Evolutionary conservation across 2,329 filamentous ascomycete genomes (phyloP).

Genomic region (Biscogniauxia marginata): DNA sequence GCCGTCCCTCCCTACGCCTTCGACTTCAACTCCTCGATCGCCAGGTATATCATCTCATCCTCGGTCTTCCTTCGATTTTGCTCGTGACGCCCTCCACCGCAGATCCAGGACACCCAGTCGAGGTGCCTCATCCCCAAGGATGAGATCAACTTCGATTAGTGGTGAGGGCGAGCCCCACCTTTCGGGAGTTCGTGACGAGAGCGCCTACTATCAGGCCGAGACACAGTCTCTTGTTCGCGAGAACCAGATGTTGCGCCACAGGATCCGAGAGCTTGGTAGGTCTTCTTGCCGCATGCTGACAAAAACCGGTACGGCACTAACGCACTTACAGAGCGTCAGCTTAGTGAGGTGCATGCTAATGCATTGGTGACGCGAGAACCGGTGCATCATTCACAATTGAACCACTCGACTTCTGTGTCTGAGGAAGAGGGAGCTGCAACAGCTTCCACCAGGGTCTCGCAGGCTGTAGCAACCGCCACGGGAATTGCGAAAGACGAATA

Average conservation of each 20-base stretch:
- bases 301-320: constrained; percentile 23
- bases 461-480: constrained; percentile 9
- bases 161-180: constrained; percentile 59
- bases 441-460: constrained; percentile 10
- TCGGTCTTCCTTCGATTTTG: constrained; percentile 59
- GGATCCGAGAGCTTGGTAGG: constrained; percentile 70
- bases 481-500: constrained; percentile 26
- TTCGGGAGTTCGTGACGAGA: constrained; percentile 68
- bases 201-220: constrained; percentile 78
- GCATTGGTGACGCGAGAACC: constrained; percentile 45
- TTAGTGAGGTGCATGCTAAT: constrained; percentile 42
- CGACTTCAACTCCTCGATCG: constrained; percentile 50
- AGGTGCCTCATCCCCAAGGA: constrained; percentile 51
- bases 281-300: not conserved
- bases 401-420: constrained; percentile 44
- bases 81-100: constrained; percentile 54
- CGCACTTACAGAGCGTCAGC: constrained; percentile 46
- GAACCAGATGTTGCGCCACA: constrained; percentile 77
- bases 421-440: constrained; percentile 35
- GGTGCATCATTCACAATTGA: constrained; percentile 47
- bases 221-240: constrained; percentile 74
- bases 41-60: constrained; percentile 48
- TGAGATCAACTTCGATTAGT: constrained; percentile 58
- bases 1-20: constrained; percentile 34
- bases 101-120: constrained; percentile 60